Evolutionary conservation across 768 basidiomycete genomes (phyloP).

Genomic region (Pulveroboletus sp.): DNA sequence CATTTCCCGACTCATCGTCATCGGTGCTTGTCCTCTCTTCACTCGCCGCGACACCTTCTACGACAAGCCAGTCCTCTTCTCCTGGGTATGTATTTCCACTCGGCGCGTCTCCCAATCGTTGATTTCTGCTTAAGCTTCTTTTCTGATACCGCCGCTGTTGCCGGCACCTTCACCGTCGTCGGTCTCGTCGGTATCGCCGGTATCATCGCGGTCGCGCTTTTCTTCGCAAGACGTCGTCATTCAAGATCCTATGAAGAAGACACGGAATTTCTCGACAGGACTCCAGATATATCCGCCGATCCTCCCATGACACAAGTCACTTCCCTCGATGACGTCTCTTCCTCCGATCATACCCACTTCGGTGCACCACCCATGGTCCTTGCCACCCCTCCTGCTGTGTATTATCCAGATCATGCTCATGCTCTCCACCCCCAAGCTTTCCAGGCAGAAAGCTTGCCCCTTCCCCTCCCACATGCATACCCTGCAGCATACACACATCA

Average conservation of each 20-base stretch:
- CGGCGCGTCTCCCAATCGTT: not conserved
- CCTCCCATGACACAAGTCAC: slow-evolving; percentile 9
- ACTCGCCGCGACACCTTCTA: slow-evolving; percentile 7
- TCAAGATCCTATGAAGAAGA: slow-evolving; percentile 26
- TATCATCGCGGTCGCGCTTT: slow-evolving; percentile 27
- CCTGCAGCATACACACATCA: slow-evolving; percentile 8
- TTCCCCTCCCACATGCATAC: not conserved
- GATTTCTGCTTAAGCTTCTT: slow-evolving; percentile 38
- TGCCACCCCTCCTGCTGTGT: slow-evolving; percentile 13
- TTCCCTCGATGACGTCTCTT: slow-evolving; percentile 13
- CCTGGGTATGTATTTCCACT: slow-evolving; percentile 18
- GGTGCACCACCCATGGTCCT: slow-evolving; percentile 15
- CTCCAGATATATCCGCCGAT: slow-evolving; percentile 5
- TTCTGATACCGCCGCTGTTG: slow-evolving; percentile 44
- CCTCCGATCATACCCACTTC: slow-evolving; percentile 25
- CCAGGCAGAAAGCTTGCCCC: slow-evolving; percentile 5
- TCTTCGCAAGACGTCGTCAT: slow-evolving; percentile 31
- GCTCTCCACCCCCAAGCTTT: slow-evolving; percentile 10
- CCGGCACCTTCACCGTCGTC: slow-evolving; percentile 42
- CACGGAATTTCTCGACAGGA: slow-evolving; percentile 28
- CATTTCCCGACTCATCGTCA: not conserved
- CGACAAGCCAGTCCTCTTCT: slow-evolving; percentile 15
- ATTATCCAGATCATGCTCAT: slow-evolving; percentile 24
- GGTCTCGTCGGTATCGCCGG: slow-evolving; percentile 35
- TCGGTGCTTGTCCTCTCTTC: not conserved